Evolutionary conservation across 441 rosid genomes (phyloP).

Genomic region (Croton setiger): DNA sequence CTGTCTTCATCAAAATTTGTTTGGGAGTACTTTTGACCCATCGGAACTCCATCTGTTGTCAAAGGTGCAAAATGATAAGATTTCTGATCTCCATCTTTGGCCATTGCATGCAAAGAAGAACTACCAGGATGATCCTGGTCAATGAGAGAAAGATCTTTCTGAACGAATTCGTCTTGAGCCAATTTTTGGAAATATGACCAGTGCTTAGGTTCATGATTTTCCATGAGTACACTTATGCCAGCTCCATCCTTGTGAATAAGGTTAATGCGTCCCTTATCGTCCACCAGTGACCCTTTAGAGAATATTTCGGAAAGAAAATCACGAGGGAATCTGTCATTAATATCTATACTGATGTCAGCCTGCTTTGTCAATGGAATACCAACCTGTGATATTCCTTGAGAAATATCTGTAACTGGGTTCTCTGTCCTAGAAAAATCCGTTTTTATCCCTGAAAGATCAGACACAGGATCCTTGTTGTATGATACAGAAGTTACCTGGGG

Average conservation of each 20-base stretch:
- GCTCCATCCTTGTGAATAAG: conserved; percentile 60
- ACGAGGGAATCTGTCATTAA: conserved; percentile 75
- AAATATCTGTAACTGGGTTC: conserved; percentile 30
- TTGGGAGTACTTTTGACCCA: conserved; percentile 36
- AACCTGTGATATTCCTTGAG: conserved; percentile 33
- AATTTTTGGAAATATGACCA: conserved; percentile 86
- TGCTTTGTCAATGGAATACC: conserved; percentile 35
- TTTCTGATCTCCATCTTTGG: conserved; percentile 28
- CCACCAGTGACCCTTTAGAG: conserved; percentile 50
- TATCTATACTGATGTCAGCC: conserved; percentile 71
- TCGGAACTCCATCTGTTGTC: conserved; percentile 35
- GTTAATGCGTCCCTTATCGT: conserved; percentile 35
- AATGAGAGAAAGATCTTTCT: conserved; percentile 58
- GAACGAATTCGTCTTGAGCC: conserved; percentile 56
- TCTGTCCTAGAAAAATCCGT: conserved; percentile 18
- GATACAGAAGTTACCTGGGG: conserved; percentile 26
- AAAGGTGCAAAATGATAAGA: conserved; percentile 34
- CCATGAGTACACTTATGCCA: conserved; percentile 68
- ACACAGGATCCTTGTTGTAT: conserved; percentile 19
- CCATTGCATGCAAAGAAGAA: conserved; percentile 34
- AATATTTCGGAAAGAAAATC: conserved; percentile 81
- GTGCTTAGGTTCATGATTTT: conserved; percentile 72
- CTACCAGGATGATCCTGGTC: conserved; percentile 63
- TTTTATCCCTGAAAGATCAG: conserved; percentile 23
- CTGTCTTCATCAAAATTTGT: conserved; percentile 32